Evolutionary conservation across 2,329 filamentous ascomycete species (phyloP).

Genomic region (Alternaria sp.): DNA sequence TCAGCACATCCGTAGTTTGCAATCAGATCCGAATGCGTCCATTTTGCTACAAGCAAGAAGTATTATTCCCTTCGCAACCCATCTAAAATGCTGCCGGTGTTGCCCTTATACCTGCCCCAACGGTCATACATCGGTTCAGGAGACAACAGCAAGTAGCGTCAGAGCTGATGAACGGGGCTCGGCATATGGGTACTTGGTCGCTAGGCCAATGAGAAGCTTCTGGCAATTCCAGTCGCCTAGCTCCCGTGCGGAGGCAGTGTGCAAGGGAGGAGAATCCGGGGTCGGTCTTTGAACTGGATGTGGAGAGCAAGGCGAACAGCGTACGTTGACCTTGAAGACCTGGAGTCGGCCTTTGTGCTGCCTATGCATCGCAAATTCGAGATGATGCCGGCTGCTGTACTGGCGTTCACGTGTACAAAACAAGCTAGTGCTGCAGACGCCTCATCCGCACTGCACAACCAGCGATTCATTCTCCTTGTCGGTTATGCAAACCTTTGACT

Average conservation of each 20-base stretch:
- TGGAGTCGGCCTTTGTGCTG: conserved; percentile 20
- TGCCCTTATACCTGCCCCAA: not conserved
- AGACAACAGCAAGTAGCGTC: not conserved
- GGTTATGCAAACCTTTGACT: conserved; percentile 2
- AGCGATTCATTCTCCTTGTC: not conserved
- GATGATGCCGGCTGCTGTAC: not conserved
- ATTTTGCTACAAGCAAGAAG: not conserved
- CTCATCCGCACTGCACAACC: not conserved
- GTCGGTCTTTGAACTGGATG: conserved; percentile 31
- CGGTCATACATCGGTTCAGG: not conserved
- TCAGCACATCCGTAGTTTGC: not conserved
- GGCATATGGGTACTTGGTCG: conserved; percentile 9
- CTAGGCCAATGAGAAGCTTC: conserved; percentile 2
- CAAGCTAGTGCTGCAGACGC: not conserved
- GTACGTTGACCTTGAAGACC: not conserved
- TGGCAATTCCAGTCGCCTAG: conserved; percentile 6
- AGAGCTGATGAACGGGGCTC: not conserved
- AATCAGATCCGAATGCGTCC: not conserved
- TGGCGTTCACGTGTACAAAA: conserved; percentile 11
- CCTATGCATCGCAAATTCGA: not conserved
- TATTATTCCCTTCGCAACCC: not conserved
- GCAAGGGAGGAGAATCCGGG: conserved; percentile 26
- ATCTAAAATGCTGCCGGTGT: not conserved
- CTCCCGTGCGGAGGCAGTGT: conserved; percentile 5
- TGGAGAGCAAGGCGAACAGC: conserved; percentile 7